Conservation (phyloP, 768 basidiomycete genomes). For the Lactarius evosmus region DNA sequence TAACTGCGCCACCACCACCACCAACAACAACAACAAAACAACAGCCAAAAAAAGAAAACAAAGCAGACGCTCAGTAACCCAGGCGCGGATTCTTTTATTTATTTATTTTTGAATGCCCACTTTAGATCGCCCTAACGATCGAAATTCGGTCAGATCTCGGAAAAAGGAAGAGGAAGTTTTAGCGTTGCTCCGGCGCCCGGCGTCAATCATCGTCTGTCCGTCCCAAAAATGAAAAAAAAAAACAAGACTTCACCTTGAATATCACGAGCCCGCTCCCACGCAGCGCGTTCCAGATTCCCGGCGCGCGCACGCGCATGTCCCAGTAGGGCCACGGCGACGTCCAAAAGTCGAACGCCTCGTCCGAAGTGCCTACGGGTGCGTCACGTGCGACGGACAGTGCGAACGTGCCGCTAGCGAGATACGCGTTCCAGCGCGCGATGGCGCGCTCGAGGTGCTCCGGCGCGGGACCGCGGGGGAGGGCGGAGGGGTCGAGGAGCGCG, state of each 20-base stretch:
- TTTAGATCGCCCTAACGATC: slow-evolving; percentile 76
- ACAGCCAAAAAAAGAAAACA: slow-evolving; percentile 6
- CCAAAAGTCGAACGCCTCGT: slow-evolving; percentile 55
- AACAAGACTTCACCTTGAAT: slow-evolving; percentile 60
- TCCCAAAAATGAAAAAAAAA: not conserved
- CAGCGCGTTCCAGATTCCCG: slow-evolving; percentile 50
- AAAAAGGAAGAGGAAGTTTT: too few relatives aligned
- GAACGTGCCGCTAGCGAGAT: slow-evolving; percentile 72
- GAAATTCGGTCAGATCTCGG: not conserved
- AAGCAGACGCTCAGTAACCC: not conserved
- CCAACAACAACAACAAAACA: too few relatives aligned
- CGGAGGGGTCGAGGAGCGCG: slow-evolving; percentile 32
- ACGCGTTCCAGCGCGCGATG: slow-evolving; percentile 66
- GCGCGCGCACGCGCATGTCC: slow-evolving; percentile 58
- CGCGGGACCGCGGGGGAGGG: slow-evolving; percentile 32
- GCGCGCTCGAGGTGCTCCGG: slow-evolving; percentile 51
- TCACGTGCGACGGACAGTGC: slow-evolving; percentile 62
- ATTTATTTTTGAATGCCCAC: slow-evolving; percentile 44
- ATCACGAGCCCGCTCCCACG: slow-evolving; percentile 64
- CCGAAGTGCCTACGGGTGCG: slow-evolving; percentile 53
- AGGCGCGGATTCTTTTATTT: not conserved
- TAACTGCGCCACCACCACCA: too few relatives aligned
- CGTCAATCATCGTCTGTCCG: not conserved
- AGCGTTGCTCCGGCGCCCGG: too few relatives aligned
- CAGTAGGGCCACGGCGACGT: slow-evolving; percentile 73